These are phyloP conservation scores for Triadica sebifera DNA, from an alignment of 345 rosid genomes.

Conservation along the genomic window DNA sequence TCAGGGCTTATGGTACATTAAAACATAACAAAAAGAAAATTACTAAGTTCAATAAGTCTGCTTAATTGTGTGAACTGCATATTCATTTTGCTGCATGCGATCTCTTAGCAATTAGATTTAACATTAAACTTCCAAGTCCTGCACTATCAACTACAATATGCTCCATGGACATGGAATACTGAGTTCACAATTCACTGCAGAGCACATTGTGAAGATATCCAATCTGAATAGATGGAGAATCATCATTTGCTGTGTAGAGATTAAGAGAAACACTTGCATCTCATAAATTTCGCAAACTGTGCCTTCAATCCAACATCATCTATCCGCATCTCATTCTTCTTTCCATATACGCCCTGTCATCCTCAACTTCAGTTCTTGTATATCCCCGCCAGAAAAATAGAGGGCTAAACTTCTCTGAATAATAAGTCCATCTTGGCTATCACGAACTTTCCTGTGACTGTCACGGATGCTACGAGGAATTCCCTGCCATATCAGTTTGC, in stretches of 20 bases:
- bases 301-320: conserved; percentile 13
- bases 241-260: conserved; percentile 11
- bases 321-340: conserved; percentile 47
- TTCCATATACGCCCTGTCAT: conserved; percentile 88
- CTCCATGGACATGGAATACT: not conserved
- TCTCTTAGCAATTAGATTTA: not conserved
- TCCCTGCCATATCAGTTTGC: conserved; percentile 81
- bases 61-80: not conserved
- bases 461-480: conserved; percentile 84
- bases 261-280: conserved; percentile 9
- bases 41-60: not conserved
- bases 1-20: conserved; percentile 9
- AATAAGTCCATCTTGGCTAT: conserved; percentile 72
- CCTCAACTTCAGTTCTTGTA: conserved; percentile 77
- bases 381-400: conserved; percentile 74
- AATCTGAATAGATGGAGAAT: conserved; percentile 14
- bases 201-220: conserved; percentile 1
- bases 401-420: conserved; percentile 81
- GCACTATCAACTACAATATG: not conserved
- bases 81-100: not conserved
- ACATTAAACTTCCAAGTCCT: conserved; percentile 7
- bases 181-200: not conserved
- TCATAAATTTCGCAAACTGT: conserved; percentile 16
- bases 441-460: conserved; percentile 84
- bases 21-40: not conserved